A percentile compares a stretch with the other conserved stretches of the same genome.
phyloP scores from a whole-genome alignment of 331 rosid species.

The Quercus lobata region DNA sequence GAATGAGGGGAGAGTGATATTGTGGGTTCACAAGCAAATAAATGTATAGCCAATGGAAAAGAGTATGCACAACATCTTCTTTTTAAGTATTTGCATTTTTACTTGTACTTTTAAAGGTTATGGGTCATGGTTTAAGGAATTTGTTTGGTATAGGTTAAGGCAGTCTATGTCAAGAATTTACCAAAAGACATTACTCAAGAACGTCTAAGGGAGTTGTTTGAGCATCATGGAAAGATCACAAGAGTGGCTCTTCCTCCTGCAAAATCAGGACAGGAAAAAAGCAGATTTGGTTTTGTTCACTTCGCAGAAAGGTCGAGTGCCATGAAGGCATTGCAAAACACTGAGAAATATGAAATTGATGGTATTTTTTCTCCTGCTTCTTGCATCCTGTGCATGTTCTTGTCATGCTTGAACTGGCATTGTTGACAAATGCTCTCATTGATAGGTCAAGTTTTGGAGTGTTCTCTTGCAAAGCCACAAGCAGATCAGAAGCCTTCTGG shows the following conservation, averaged over 20 bases:
- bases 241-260: constrained; percentile 74
- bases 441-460: constrained; percentile 58
- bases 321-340: constrained; percentile 56
- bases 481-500: constrained; percentile 52
- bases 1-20: not conserved
- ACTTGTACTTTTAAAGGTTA: not conserved
- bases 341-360: constrained; percentile 62
- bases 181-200: constrained; percentile 57
- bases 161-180: constrained; percentile 63
- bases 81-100: not conserved
- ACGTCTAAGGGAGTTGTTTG: constrained; percentile 42
- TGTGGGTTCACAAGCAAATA: not conserved
- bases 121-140: constrained; percentile 2
- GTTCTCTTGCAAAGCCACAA: constrained; percentile 71
- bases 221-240: constrained; percentile 65
- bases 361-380: constrained; percentile 33
- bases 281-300: constrained; percentile 76
- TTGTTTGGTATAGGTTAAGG: constrained; percentile 48
- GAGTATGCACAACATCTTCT: not conserved
- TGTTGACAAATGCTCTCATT: constrained; percentile 6
- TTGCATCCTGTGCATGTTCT: constrained; percentile 4
- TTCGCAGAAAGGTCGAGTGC: constrained; percentile 63
- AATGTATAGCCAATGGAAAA: not conserved
- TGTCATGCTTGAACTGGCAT: constrained; percentile 1
- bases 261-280: constrained; percentile 57